Conservation (phyloP, 306 rosid species). For the Citrullus amarus region DNA sequence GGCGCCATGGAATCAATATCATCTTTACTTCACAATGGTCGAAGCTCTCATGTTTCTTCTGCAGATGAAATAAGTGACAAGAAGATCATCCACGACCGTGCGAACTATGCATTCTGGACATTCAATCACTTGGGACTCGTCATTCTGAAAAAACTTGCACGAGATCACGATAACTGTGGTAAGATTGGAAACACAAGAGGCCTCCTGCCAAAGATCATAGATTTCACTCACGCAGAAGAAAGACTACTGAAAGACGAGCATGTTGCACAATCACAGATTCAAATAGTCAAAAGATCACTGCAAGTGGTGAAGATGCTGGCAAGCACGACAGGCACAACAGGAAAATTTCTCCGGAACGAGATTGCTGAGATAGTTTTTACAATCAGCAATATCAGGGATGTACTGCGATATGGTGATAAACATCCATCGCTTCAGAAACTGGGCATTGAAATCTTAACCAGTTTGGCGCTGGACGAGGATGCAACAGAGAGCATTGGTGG, state of each 20-base stretch:
- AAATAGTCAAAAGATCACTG: conserved; percentile 56
- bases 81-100: conserved; percentile 23
- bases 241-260: conserved; percentile 41
- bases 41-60: conserved; percentile 47
- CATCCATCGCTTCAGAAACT: conserved; percentile 60
- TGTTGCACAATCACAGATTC: conserved; percentile 38
- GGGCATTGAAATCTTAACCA: conserved; percentile 70
- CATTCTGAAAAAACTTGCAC: conserved; percentile 73
- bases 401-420: conserved; percentile 56
- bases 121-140: conserved; percentile 72
- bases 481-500: conserved; percentile 76
- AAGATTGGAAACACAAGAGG: conserved; percentile 91
- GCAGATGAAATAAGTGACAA: conserved; percentile 76
- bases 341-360: conserved; percentile 60
- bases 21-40: conserved; percentile 53
- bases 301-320: conserved; percentile 84
- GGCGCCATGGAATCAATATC: conserved; percentile 96
- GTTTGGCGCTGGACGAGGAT: conserved; percentile 67
- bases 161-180: conserved; percentile 82
- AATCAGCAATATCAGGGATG: conserved; percentile 72
- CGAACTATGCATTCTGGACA: conserved; percentile 55
- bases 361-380: conserved; percentile 81
- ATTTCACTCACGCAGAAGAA: conserved; percentile 64
- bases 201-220: conserved; percentile 73
- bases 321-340: conserved; percentile 62